Conservation (phyloP, 495 filamentous ascomycete genomes). For the Aspergillus haitiensis region DNA sequence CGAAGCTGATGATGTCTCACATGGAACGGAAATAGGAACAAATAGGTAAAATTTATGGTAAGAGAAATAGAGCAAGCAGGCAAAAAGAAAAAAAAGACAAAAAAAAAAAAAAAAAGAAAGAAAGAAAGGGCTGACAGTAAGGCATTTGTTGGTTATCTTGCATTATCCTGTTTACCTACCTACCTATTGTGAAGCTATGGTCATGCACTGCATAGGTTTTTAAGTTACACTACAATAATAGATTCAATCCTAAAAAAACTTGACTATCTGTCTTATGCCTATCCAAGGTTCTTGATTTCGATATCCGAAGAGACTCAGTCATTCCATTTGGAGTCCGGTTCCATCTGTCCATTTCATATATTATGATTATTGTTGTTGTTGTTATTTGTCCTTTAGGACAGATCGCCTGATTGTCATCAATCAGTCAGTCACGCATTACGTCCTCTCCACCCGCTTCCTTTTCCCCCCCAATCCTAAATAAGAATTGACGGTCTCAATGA, state of each 20-base stretch:
- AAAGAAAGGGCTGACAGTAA: neutral
- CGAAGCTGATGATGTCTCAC: constrained; percentile 43
- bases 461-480: neutral
- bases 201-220: neutral
- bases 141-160: constrained; percentile 1
- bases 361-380: neutral
- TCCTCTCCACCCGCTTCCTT: too few species aligned
- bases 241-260: neutral
- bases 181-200: neutral
- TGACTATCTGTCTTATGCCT: neutral
- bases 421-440: neutral
- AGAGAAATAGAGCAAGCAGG: too few species aligned
- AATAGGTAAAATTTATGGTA: neutral
- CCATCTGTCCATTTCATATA: too few species aligned
- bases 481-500: neutral
- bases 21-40: constrained; percentile 16
- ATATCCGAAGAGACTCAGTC: too few species aligned
- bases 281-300: too few species aligned
- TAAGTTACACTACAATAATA: constrained; percentile 2
- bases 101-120: constrained; percentile 1
- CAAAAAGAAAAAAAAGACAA: neutral
- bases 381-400: neutral
- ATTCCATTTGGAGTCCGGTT: too few species aligned
- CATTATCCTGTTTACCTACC: neutral
- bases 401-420: constrained; percentile 4